These are phyloP conservation scores for Cucumis cinereus DNA, from an alignment of 306 rosid species.

Conservation along the genomic window DNA sequence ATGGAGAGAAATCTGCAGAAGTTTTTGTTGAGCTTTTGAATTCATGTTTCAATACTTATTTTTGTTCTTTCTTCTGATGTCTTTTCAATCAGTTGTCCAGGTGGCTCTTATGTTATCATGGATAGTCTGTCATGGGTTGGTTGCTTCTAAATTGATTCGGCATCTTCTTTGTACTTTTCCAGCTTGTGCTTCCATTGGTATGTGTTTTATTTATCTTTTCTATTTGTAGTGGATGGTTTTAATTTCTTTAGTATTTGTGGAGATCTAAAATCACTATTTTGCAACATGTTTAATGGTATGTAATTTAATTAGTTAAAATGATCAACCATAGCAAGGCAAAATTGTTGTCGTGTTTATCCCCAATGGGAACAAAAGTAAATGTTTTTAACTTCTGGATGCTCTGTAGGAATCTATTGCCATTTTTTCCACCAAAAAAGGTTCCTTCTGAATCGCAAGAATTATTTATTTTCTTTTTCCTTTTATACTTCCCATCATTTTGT, in stretches of 20 bases:
- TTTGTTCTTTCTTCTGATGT: constrained; percentile 4
- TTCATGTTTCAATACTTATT: neutral
- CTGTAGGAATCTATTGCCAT: no score
- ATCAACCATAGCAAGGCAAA: neutral
- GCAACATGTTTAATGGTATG: neutral
- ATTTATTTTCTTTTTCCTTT: no score
- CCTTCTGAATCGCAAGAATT: no score
- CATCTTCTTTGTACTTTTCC: constrained; percentile 72
- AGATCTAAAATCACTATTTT: neutral
- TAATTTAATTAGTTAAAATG: neutral
- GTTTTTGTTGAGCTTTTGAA: neutral
- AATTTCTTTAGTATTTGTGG: neutral
- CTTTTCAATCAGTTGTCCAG: constrained; percentile 29
- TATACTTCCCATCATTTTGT: no score
- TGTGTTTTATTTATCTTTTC: constrained; percentile 6
- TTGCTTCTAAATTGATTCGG: constrained; percentile 57
- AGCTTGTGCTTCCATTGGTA: constrained; percentile 87
- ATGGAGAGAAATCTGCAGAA: neutral
- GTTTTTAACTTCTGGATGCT: neutral
- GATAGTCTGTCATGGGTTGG: constrained; percentile 76
- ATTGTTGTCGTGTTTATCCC: neutral
- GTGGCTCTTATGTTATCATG: constrained; percentile 45
- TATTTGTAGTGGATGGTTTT: neutral
- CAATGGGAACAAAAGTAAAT: neutral
- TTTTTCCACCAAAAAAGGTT: no score